Evolutionary conservation across 805 yeast species (phyloP), one percentile per base, ranked within the genome.

Genomic region (Scheffersomyces coipomensis): DNA sequence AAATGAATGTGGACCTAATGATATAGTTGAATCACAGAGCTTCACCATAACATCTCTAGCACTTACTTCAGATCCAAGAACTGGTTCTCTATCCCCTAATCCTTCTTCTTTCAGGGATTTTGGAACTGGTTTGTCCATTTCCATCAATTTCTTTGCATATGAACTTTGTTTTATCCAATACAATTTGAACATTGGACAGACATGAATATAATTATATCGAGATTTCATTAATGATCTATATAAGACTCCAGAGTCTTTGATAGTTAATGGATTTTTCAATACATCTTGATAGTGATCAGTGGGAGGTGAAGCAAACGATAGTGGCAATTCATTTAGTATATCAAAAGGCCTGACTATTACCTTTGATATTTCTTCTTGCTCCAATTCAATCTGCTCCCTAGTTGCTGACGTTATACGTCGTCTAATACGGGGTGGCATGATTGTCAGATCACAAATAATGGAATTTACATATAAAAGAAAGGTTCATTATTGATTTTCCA

Each of bases 1-100:
- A 62, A 88, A 88, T 0, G 68, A 61, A 61, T 91, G 99, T 0
- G 97, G 96, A 0, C 97, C 98, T 17, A 85, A 71, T 9, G 71
- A 68, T 63, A 89, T 62, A 1, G 68, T 64, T 44, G 90, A 80
- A 49, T 90, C 97, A 49, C 91, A 79, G 40, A 93, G 66, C 56
- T 88, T 89, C 43, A 88, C 83, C 96, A 90, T 89, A 40, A 81
- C 81, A 47, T 91, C 97, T 51, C 95, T 68, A 4, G 86, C 83
- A 54, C 77, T 79, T 4, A 64, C 63, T 11, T 68, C 73, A 13
- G 57, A 47, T 7, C 69, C 61, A 43, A 62, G 60, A 39, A 58
- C 72, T 37, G 67, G 71, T 37, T 35, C 47, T 29, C 71, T 46
- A 37, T 55, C 62, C 21, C 43, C 37, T 26, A 40, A 36, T 12